Percentiles rank a stretch among this genome's conserved stretches.
Evolutionary conservation across 192 early-diverging fungal species (phyloP).

Genomic region (Gonapodya prolifera): DNA sequence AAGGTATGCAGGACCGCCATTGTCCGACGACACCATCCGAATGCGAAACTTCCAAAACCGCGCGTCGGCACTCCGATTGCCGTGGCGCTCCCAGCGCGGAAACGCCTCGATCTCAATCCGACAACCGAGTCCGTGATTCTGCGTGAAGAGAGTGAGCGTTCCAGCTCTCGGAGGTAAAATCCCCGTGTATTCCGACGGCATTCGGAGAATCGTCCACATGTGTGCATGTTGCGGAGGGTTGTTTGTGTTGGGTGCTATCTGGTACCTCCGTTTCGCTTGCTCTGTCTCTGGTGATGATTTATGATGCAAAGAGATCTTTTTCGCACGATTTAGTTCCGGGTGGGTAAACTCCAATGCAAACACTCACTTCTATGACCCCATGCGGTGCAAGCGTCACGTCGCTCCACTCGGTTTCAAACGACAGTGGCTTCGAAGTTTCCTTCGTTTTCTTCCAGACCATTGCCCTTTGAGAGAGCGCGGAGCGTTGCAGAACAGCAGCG

Average conservation of each 20-base stretch:
- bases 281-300: neutral
- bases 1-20: neutral
- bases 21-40: neutral
- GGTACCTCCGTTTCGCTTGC: neutral
- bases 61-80: neutral
- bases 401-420: neutral
- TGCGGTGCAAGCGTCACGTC: neutral
- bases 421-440: neutral
- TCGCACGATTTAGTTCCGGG: neutral
- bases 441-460: neutral
- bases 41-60: neutral
- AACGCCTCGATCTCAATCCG: neutral
- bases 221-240: neutral
- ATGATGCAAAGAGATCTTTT: neutral
- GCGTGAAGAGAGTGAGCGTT: neutral
- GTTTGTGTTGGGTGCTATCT: neutral
- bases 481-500: neutral
- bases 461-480: neutral
- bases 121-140: neutral
- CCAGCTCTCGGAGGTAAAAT: neutral
- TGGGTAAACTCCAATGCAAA: neutral
- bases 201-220: neutral
- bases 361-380: neutral
- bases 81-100: neutral
- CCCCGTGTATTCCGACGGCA: neutral